Evolutionary conservation across 202 grass and related monocot species (phyloP).

Genomic region (Dendrocalamus latiflorus): DNA sequence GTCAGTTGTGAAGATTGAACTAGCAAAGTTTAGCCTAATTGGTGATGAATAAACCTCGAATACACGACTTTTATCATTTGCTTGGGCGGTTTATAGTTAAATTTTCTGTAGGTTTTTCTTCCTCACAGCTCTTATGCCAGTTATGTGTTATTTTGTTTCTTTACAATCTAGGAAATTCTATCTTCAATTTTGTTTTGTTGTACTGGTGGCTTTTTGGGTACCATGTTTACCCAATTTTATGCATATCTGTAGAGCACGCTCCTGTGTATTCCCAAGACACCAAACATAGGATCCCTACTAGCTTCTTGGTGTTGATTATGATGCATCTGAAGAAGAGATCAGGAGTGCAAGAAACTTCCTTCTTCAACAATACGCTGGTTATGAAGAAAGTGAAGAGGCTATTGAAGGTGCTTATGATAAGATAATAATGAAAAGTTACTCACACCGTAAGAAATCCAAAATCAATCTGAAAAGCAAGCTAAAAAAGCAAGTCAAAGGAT

Average conservation of each 20-base stretch:
- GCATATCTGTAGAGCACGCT: constrained; percentile 39
- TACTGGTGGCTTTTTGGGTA: not conserved
- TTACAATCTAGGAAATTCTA: not conserved
- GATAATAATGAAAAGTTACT: constrained; percentile 83
- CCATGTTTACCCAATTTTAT: constrained; percentile 1
- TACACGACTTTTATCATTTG: not conserved
- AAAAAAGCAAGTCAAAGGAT: constrained; percentile 64
- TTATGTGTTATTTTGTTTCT: not conserved
- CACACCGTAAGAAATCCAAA: constrained; percentile 67
- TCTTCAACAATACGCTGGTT: constrained; percentile 55
- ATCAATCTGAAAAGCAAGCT: constrained; percentile 77
- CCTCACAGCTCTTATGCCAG: not conserved
- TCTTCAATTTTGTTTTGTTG: not conserved
- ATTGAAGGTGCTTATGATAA: constrained; percentile 94
- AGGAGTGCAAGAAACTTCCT: constrained; percentile 66
- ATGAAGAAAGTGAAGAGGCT: constrained; percentile 73
- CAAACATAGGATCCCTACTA: constrained; percentile 67
- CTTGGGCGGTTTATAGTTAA: not conserved
- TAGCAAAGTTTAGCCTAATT: not conserved
- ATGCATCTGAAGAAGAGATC: constrained; percentile 88
- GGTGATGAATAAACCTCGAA: not conserved
- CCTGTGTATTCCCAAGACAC: constrained; percentile 56
- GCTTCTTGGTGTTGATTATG: constrained; percentile 58
- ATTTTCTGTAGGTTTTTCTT: no score
- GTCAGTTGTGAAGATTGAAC: not conserved